phyloP scores from a whole-genome alignment of 768 basidiomycete species.

The Boletus bicolor region DNA sequence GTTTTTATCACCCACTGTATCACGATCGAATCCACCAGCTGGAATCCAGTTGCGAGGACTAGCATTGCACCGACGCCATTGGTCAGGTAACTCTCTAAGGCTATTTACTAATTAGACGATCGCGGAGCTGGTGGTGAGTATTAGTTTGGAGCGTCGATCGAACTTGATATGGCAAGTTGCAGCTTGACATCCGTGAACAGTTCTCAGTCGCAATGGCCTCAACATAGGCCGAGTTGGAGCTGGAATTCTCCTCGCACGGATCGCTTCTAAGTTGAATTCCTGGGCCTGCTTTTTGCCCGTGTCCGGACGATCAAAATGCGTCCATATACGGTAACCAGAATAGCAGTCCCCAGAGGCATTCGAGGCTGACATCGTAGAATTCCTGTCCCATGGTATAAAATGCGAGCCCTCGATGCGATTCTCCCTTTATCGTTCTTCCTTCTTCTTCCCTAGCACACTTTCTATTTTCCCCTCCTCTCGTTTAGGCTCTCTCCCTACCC shows the following conservation, averaged over 20 bases:
- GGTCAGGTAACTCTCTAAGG: neutral
- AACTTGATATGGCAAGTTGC: slow-evolving; percentile 16
- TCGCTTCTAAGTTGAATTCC: neutral
- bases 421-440: slow-evolving; percentile 7
- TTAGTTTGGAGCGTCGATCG: slow-evolving; percentile 17
- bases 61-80: neutral
- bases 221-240: neutral
- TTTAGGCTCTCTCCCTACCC: slow-evolving; percentile 33
- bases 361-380: slow-evolving; percentile 25
- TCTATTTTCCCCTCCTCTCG: slow-evolving; percentile 34
- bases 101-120: neutral
- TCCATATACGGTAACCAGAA: slow-evolving; percentile 17
- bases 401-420: neutral
- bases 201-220: neutral
- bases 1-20: slow-evolving; percentile 20
- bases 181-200: neutral
- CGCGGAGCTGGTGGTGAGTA: slow-evolving; percentile 12
- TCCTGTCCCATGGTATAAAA: slow-evolving; percentile 27
- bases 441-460: slow-evolving; percentile 11
- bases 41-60: slow-evolving; percentile 8
- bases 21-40: slow-evolving; percentile 14
- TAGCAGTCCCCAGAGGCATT: slow-evolving; percentile 17
- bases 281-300: neutral
- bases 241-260: neutral
- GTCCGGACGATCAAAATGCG: slow-evolving; percentile 5